phyloP scores from a whole-genome alignment of 2,329 filamentous ascomycete species.

The Claviceps arundinis region DNA sequence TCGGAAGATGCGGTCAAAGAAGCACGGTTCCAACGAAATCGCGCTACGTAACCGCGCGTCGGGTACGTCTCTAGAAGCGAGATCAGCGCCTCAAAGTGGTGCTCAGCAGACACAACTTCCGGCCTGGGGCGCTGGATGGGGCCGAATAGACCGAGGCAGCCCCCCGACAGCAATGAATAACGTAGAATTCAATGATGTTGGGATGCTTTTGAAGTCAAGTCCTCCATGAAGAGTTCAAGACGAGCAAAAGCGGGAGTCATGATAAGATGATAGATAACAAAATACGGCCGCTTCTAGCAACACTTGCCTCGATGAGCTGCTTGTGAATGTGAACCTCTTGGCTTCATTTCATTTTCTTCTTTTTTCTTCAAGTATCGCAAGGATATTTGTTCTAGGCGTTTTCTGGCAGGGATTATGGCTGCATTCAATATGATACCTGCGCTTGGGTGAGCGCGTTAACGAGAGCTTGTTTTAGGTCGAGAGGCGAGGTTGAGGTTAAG shows the following conservation, averaged over 20 bases:
- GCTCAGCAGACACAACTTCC: constrained; percentile 8
- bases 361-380: background rate
- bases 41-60: constrained; percentile 15
- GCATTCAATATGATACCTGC: constrained; percentile 6
- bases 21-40: constrained; percentile 18
- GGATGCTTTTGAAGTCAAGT: constrained; percentile 13
- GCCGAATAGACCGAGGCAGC: constrained; percentile 17
- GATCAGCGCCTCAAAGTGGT: background rate
- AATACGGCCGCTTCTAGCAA: background rate
- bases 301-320: background rate
- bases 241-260: background rate
- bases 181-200: constrained; percentile 21
- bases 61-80: background rate
- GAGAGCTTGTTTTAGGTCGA: background rate
- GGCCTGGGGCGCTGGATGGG: constrained; percentile 18
- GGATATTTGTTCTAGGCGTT: background rate
- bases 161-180: constrained; percentile 9
- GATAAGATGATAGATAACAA: background rate
- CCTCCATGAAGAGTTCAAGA: background rate
- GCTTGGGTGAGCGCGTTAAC: background rate
- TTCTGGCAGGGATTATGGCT: background rate
- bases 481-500: no score
- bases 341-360: background rate
- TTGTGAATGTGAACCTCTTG: background rate
- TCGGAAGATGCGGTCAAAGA: constrained; percentile 15